Conservation (phyloP, 1,139 yeast species). For the Zygosaccharomyces pseudobailii region DNA sequence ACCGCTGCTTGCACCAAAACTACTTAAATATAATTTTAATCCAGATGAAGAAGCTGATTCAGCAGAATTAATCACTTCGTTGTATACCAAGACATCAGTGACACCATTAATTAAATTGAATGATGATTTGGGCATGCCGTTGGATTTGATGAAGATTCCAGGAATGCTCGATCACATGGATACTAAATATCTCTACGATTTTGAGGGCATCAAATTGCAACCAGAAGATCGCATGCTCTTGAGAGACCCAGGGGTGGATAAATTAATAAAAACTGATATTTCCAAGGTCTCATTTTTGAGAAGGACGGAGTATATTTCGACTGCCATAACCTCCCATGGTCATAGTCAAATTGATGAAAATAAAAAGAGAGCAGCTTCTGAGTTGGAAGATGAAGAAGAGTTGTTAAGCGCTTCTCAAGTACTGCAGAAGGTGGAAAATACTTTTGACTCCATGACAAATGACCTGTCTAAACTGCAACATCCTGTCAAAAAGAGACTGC, state of each 20-base stretch:
- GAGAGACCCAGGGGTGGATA: slow-evolving; percentile 65
- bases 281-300: slow-evolving; percentile 77
- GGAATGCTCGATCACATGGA: slow-evolving; percentile 66
- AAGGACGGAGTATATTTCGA: slow-evolving; percentile 79
- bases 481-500: slow-evolving; percentile 69
- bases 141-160: slow-evolving; percentile 65
- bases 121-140: slow-evolving; percentile 74
- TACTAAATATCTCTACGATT: slow-evolving; percentile 42
- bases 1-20: slow-evolving; percentile 88
- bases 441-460: slow-evolving; percentile 59
- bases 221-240: slow-evolving; percentile 72
- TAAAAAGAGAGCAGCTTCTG: slow-evolving; percentile 19
- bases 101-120: slow-evolving; percentile 59
- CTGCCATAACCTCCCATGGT: slow-evolving; percentile 21
- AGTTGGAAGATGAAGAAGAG: slow-evolving; percentile 21
- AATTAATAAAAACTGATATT: slow-evolving; percentile 46
- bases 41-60: slow-evolving; percentile 48
- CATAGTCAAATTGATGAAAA: slow-evolving; percentile 18
- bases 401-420: slow-evolving; percentile 26
- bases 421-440: slow-evolving; percentile 54
- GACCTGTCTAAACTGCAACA: slow-evolving; percentile 51
- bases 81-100: slow-evolving; percentile 74
- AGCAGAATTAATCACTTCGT: slow-evolving; percentile 62
- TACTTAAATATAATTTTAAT: slow-evolving; percentile 51
- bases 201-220: slow-evolving; percentile 49